phyloP scores from a whole-genome alignment of 2,329 filamentous ascomycete genomes.

The Pseudocercospora fuligena region DNA sequence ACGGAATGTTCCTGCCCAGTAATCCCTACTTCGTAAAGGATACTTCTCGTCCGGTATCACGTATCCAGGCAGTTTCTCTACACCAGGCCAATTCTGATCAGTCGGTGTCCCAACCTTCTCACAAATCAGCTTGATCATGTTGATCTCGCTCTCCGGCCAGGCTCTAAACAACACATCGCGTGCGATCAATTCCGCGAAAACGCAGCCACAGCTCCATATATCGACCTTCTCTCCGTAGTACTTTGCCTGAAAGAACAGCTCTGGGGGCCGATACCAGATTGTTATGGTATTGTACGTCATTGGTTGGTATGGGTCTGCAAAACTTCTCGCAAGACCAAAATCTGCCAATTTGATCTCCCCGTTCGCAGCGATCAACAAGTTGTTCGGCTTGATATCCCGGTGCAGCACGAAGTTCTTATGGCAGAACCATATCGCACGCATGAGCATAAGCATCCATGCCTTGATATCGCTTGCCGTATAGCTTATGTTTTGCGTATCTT shows the following conservation, averaged over 20 bases:
- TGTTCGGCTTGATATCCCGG: constrained; percentile 99
- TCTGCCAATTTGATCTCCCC: constrained; percentile 95
- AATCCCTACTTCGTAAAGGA: constrained; percentile 67
- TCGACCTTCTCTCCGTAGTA: constrained; percentile 92
- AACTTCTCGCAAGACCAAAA: constrained; percentile 90
- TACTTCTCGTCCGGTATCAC: constrained; percentile 68
- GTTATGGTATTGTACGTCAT: constrained; percentile 98
- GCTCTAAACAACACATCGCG: constrained; percentile 74
- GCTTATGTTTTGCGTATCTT: constrained; percentile 75
- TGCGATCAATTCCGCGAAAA: constrained; percentile 88
- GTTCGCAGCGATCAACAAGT: constrained; percentile 89
- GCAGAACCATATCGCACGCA: constrained; percentile 91
- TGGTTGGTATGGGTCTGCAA: constrained; percentile 79
- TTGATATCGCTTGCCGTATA: constrained; percentile 93
- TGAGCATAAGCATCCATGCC: constrained; percentile 98
- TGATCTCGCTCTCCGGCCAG: constrained; percentile 80
- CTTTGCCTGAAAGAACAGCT: constrained; percentile 86
- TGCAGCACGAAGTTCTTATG: constrained; percentile 93
- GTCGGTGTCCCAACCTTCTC: constrained; percentile 86
- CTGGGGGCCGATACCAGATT: constrained; percentile 92
- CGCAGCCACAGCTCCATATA: constrained; percentile 89
- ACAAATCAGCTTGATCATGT: constrained; percentile 84
- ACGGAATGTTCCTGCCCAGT: constrained; percentile 77
- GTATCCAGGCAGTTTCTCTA: constrained; percentile 79
- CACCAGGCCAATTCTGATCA: constrained; percentile 94